Percentiles rank a stretch among this genome's conserved stretches.
These are phyloP conservation scores for Cercophora samala DNA, from an alignment of 495 filamentous ascomycete genomes.

Conservation along the genomic window DNA sequence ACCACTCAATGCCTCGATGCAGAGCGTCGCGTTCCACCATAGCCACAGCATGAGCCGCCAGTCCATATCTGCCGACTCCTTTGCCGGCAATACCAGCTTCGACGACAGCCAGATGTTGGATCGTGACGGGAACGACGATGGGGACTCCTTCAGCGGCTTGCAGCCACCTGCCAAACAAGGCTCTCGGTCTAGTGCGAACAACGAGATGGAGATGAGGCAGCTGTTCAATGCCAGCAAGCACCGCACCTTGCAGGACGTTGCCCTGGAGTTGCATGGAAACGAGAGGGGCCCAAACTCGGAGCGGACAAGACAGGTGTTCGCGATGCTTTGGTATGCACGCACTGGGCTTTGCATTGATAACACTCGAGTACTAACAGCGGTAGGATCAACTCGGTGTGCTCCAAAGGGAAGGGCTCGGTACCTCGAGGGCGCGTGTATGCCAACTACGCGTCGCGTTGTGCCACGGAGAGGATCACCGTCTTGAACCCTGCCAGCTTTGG, in stretches of 20 bases:
- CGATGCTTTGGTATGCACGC: conserved; percentile 83
- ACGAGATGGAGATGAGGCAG: conserved; percentile 87
- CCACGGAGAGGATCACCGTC: conserved; percentile 85
- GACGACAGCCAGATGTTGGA: conserved; percentile 68
- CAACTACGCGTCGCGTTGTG: conserved; percentile 85
- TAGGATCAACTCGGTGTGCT: conserved; percentile 82
- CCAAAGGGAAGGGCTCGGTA: conserved; percentile 76
- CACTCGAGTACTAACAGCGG: conserved; percentile 20
- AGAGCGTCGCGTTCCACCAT: conserved; percentile 47
- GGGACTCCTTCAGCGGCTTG: conserved; percentile 54
- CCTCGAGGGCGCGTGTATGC: conserved; percentile 90
- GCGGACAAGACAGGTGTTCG: conserved; percentile 93
- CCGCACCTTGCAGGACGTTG: conserved; percentile 76
- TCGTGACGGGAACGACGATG: conserved; percentile 63
- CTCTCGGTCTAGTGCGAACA: conserved; percentile 69
- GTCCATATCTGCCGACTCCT: conserved; percentile 50
- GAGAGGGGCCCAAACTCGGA: conserved; percentile 75
- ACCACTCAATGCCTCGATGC: conserved; percentile 50
- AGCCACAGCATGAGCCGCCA: conserved; percentile 52
- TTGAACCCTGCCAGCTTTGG: conserved; percentile 96
- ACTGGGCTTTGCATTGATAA: too few relatives aligned
- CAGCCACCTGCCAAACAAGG: conserved; percentile 56
- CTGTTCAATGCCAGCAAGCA: conserved; percentile 72
- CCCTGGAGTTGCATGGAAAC: conserved; percentile 64
- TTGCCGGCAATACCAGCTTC: conserved; percentile 56